Evolutionary conservation across 164 flowering plant genomes (phyloP), one percentile per base, ranked within the genome.

Genomic region (Brasenia schreberi): DNA sequence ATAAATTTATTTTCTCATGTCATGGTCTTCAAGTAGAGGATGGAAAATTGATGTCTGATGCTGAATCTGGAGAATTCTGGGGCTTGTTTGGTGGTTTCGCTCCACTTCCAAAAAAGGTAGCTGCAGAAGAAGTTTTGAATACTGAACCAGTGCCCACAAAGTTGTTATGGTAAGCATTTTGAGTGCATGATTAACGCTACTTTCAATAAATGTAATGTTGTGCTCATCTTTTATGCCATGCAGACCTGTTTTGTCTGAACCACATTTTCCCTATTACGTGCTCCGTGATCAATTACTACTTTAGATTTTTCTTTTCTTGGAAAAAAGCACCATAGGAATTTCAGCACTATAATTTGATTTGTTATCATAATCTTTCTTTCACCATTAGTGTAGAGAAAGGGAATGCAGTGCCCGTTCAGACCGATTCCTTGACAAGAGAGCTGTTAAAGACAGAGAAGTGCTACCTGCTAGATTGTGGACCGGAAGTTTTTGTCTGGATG

Each of bases 41-140:
- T 80, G 99, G 99, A 62, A 95, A 80, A 65, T 65, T 95, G 82
- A 92, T 95, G 99, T 90, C 99, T 75, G 98, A 92, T 86, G 79
- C 98, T 74, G 99, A 92, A 65, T 81, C 88, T 66, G 99, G 99
- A 74, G 99, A 95, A 65, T 95, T 95, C 71, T 95, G 98, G 98
- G 85, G 87, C 42, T 81, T 92, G 42, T 95, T 92, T 82, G 98
- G 98, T 68, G 99, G 99, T 9, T 95, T 95, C 83, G 99, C 97
- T 74, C 99, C 99, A 33, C 89, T 95, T 69, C 96, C 99, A 18
- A 87, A 92, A 77, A 95, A 86, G 82, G 49, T 87, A 43, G 76
- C 84, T 44, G 65, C 66, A 71, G 83, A 81, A 11, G 87, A 85
- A n/a, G 84, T 86, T 62, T 79, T 77, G 70, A 72, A 65, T 64